phyloP scores from a whole-genome alignment of 1,284 basidiomycete species.

The Rhodofomes roseus region DNA sequence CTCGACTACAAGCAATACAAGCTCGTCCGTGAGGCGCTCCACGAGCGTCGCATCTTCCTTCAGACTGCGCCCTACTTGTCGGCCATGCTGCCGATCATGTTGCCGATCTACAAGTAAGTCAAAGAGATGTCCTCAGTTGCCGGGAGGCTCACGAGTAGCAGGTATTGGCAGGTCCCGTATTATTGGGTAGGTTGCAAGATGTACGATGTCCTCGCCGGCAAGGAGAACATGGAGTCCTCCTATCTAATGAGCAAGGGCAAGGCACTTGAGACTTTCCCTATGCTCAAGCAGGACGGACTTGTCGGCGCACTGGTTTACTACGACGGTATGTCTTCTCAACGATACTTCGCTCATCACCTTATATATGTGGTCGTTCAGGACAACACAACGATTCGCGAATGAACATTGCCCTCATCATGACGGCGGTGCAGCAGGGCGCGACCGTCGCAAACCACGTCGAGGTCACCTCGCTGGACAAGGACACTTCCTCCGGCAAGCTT shows the following conservation, averaged over 20 bases:
- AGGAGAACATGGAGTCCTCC: conserved; percentile 95
- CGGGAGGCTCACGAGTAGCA: conserved; percentile 27
- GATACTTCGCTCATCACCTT: neutral
- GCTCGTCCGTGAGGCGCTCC: conserved; percentile 90
- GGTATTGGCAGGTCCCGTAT: conserved; percentile 97
- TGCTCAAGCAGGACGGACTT: conserved; percentile 91
- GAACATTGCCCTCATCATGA: conserved; percentile 94
- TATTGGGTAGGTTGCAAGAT: conserved; percentile 96
- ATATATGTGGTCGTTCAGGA: conserved; percentile 41
- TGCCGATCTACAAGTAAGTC: conserved; percentile 83
- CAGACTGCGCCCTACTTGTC: conserved; percentile 95
- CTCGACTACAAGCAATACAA: conserved; percentile 98
- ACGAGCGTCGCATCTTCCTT: conserved; percentile 91
- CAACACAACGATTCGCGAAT: conserved; percentile 99
- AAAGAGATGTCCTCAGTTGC: neutral
- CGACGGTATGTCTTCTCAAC: conserved; percentile 53
- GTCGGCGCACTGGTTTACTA: conserved; percentile 97
- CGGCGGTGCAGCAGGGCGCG: conserved; percentile 91
- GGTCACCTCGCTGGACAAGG: conserved; percentile 79
- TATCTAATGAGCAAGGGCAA: conserved; percentile 95
- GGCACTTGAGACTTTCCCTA: conserved; percentile 92
- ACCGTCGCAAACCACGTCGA: conserved; percentile 89
- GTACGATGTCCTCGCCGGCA: conserved; percentile 94
- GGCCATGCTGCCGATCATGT: conserved; percentile 91
- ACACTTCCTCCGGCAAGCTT: conserved; percentile 64